A percentile compares a stretch with the other conserved stretches of the same genome.
phyloP scores from a whole-genome alignment of 2,329 filamentous ascomycete genomes.

The Pseudonectria buxi region DNA sequence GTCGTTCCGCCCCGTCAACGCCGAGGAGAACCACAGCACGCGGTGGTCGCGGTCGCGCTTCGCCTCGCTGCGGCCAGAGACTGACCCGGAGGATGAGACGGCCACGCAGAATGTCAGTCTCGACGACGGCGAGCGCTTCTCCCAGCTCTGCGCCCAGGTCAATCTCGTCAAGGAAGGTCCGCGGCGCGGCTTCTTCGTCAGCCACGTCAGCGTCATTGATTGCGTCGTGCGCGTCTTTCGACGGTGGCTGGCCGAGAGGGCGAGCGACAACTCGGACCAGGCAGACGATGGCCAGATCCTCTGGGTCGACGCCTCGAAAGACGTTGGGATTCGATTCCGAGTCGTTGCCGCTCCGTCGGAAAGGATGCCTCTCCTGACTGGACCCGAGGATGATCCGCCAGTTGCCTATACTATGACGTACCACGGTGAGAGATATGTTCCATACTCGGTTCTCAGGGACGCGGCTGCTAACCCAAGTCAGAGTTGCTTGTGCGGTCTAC shows the following conservation, averaged over 20 bases:
- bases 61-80: constrained; percentile 1
- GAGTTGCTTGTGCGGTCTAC: constrained; percentile 62
- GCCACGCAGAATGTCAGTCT: constrained; percentile 57
- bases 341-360: constrained; percentile 37
- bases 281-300: constrained; percentile 38
- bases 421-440: constrained; percentile 48
- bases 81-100: constrained; percentile 29
- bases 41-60: constrained; percentile 19
- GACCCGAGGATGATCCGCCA: constrained; percentile 55
- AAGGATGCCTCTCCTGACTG: constrained; percentile 47
- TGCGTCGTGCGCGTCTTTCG: constrained; percentile 65
- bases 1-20: constrained; percentile 59
- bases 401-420: constrained; percentile 66
- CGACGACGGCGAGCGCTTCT: constrained; percentile 65
- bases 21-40: constrained; percentile 42
- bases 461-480: constrained; percentile 26
- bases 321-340: constrained; percentile 62
- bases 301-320: constrained; percentile 59
- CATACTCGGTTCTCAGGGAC: background rate
- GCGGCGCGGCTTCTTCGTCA: constrained; percentile 54
- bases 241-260: constrained; percentile 55
- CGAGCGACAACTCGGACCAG: constrained; percentile 7
- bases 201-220: constrained; percentile 59
- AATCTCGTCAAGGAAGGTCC: constrained; percentile 63
- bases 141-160: constrained; percentile 62